phyloP scores from a whole-genome alignment of 768 basidiomycete species.

The Chalciporus piperatus region DNA sequence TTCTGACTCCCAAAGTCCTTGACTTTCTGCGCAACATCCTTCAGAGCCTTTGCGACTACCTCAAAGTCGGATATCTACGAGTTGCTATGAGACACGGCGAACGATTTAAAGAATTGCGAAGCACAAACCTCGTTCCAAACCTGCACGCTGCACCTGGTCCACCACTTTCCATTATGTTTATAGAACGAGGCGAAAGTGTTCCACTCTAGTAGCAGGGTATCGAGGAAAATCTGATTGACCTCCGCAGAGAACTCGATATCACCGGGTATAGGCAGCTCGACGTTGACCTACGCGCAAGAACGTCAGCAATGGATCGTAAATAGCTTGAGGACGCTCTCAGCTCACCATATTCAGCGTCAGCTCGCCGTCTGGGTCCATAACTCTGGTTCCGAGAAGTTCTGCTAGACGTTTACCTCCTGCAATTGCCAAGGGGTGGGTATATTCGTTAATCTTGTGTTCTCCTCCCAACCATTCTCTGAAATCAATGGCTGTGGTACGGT shows the following conservation, averaged over 20 bases:
- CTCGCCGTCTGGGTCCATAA: slow-evolving; percentile 60
- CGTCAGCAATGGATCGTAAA: no score
- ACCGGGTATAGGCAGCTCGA: slow-evolving; percentile 36
- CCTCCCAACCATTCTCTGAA: slow-evolving; percentile 77
- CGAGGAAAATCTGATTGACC: slow-evolving; percentile 12
- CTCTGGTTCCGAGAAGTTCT: slow-evolving; percentile 54
- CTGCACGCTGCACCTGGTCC: slow-evolving; percentile 30
- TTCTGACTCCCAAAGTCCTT: slow-evolving; percentile 1
- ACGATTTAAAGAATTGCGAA: neutral
- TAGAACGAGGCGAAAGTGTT: slow-evolving; percentile 10
- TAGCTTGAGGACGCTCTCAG: no score
- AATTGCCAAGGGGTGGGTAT: slow-evolving; percentile 68
- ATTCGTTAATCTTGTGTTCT: slow-evolving; percentile 65
- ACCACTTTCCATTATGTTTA: slow-evolving; percentile 32
- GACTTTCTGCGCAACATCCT: slow-evolving; percentile 22
- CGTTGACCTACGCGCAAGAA: slow-evolving; percentile 32
- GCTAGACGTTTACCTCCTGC: slow-evolving; percentile 62
- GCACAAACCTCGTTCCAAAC: slow-evolving; percentile 32
- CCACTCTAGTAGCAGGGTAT: slow-evolving; percentile 23
- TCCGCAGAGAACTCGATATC: slow-evolving; percentile 20
- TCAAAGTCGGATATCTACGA: slow-evolving; percentile 29
- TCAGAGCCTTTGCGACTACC: slow-evolving; percentile 24
- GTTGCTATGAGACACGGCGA: no score
- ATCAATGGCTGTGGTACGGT: slow-evolving; percentile 50
- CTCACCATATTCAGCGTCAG: slow-evolving; percentile 66